Percentiles rank a stretch among this genome's conserved stretches.
phyloP scores from a whole-genome alignment of 208 protist genomes.

The Trypanosoma caninum region DNA sequence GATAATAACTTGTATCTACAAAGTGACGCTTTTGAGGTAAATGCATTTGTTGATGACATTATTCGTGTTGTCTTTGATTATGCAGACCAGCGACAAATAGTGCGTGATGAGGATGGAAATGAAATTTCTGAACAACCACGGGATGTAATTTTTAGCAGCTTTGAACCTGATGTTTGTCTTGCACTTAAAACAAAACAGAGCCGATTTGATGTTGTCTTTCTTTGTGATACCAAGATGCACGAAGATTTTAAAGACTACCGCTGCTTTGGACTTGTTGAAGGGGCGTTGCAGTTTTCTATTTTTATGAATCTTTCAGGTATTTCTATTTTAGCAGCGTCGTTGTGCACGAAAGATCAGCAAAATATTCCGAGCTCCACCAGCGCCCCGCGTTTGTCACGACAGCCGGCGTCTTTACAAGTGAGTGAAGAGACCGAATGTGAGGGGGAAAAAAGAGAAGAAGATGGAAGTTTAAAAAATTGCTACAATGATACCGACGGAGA shows the following conservation, averaged over 20 bases:
- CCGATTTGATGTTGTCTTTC: slow-evolving; percentile 78
- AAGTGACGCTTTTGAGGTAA: slow-evolving; percentile 74
- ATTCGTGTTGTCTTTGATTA: slow-evolving; percentile 61
- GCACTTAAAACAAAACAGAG: slow-evolving; percentile 70
- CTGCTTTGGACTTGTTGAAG: slow-evolving; percentile 55
- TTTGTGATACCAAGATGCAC: slow-evolving; percentile 61
- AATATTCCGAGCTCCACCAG: not conserved
- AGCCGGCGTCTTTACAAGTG: not conserved
- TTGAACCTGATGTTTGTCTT: slow-evolving; percentile 75
- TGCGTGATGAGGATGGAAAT: slow-evolving; percentile 5
- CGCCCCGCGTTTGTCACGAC: not conserved
- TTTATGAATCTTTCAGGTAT: slow-evolving; percentile 64
- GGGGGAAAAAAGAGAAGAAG: too few relatives aligned
- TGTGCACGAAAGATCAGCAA: slow-evolving; percentile 27
- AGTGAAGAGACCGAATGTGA: too few relatives aligned
- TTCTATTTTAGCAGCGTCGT: slow-evolving; percentile 58
- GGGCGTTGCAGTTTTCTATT: slow-evolving; percentile 67
- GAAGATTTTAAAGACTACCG: slow-evolving; percentile 82
- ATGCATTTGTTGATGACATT: slow-evolving; percentile 74
- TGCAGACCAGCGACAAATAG: slow-evolving; percentile 28
- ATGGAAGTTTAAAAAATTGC: not conserved
- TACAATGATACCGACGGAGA: not conserved
- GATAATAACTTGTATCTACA: slow-evolving; percentile 74
- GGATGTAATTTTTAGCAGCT: slow-evolving; percentile 78
- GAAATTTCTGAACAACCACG: slow-evolving; percentile 19